These are phyloP conservation scores for Plectosphaerella cucumerina DNA, from an alignment of 2,329 filamentous ascomycete genomes.

Conservation along the genomic window DNA sequence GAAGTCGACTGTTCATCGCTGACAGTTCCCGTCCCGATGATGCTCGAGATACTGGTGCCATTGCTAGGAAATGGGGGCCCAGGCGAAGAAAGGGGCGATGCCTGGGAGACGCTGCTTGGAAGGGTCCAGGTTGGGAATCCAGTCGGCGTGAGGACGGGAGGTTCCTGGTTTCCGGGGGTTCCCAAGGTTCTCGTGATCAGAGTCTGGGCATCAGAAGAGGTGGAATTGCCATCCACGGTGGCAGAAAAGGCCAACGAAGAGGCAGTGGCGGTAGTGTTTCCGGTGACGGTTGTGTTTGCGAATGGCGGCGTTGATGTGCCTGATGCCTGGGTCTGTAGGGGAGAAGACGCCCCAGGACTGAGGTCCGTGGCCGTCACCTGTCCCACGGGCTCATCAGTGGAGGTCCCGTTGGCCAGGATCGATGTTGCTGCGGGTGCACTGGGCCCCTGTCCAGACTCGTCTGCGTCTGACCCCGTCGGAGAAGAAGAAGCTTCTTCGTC, in stretches of 20 bases:
- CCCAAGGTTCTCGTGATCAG: neutral
- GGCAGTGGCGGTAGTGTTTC: too few species aligned
- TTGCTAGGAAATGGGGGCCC: neutral
- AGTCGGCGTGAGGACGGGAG: neutral
- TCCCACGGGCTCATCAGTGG: too few species aligned
- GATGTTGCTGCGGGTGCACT: too few species aligned
- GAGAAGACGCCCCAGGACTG: too few species aligned
- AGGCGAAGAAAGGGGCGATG: neutral
- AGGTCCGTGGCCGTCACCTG: too few species aligned
- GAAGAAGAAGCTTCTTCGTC: too few species aligned
- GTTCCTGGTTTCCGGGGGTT: neutral
- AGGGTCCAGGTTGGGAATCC: neutral
- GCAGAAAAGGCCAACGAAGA: neutral
- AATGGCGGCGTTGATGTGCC: too few species aligned
- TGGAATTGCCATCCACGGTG: neutral
- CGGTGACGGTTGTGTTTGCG: too few species aligned
- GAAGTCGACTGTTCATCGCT: neutral
- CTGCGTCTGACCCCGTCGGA: too few species aligned
- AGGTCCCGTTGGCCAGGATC: too few species aligned
- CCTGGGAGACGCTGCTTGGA: neutral
- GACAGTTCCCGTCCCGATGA: neutral
- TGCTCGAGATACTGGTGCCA: neutral
- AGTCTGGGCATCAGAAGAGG: neutral
- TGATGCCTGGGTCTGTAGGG: too few species aligned
- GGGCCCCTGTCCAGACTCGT: too few species aligned